Percentiles rank a stretch among this genome's conserved stretches.
phyloP scores from a whole-genome alignment of 2,329 filamentous ascomycete genomes.

The Dactylellina leptospora region DNA sequence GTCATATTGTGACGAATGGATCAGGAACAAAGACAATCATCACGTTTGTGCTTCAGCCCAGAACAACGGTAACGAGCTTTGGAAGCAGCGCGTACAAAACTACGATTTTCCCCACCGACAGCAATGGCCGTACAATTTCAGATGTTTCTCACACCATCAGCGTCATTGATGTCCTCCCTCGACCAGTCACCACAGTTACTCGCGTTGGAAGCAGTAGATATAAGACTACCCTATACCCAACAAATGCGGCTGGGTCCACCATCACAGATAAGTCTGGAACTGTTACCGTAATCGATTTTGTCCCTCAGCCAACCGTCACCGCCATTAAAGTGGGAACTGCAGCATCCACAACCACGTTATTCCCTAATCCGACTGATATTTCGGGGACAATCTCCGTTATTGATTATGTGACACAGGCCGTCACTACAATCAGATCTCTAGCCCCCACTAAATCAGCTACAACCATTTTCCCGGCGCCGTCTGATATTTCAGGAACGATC shows the following conservation, averaged over 20 bases:
- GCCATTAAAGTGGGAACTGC: neutral
- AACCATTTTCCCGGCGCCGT: too few relatives aligned
- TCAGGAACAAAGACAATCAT: neutral
- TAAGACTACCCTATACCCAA: neutral
- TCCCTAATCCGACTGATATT: neutral
- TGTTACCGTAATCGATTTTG: conserved; percentile 1
- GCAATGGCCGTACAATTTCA: neutral
- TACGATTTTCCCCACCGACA: neutral
- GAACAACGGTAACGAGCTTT: neutral
- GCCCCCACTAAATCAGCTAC: neutral
- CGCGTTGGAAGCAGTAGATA: neutral
- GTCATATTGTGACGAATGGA: conserved; percentile 8
- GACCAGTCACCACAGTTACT: neutral
- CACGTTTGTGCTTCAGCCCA: neutral
- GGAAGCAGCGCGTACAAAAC: neutral
- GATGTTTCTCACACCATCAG: neutral
- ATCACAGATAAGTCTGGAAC: neutral
- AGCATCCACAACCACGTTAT: neutral
- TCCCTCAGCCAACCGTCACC: neutral
- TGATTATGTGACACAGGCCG: neutral
- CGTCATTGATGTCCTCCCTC: neutral
- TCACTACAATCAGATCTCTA: neutral
- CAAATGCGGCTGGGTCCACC: neutral
- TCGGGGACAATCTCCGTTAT: neutral
- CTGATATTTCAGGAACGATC: too few relatives aligned